Evolutionary conservation across 1,284 basidiomycete genomes (phyloP).

Genomic region (Cutaneotrichosporon sp.): DNA sequence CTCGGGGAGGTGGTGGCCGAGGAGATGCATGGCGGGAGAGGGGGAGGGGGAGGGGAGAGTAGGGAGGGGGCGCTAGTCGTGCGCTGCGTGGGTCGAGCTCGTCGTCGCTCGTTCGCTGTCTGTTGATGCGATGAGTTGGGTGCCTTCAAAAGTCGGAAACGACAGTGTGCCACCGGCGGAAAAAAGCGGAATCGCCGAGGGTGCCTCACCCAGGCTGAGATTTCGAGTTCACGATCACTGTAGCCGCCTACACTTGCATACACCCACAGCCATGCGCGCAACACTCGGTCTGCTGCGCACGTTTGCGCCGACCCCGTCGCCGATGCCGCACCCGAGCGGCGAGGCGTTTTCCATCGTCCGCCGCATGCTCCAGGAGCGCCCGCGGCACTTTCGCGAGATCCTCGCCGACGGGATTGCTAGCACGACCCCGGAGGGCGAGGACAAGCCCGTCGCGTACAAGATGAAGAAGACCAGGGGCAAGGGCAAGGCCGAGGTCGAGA

Average conservation of each 20-base stretch:
- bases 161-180: conserved; percentile 12
- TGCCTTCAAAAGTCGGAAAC: conserved; percentile 19
- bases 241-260: background rate
- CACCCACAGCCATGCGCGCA: conserved; percentile 1
- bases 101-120: background rate
- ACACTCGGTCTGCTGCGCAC: conserved; percentile 1
- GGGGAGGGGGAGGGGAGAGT: background rate
- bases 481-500: conserved; percentile 12
- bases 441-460: conserved; percentile 3
- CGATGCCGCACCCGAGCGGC: conserved; percentile 15
- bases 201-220: background rate
- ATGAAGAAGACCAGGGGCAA: conserved; percentile 15
- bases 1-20: conserved; percentile 57
- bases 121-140: background rate
- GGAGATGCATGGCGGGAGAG: conserved; percentile 50
- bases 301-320: background rate
- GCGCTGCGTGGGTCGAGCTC: background rate
- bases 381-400: conserved; percentile 43
- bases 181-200: background rate
- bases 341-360: conserved; percentile 42
- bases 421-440: background rate
- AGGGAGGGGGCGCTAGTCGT: conserved; percentile 1
- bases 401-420: conserved; percentile 30
- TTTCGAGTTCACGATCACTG: conserved; percentile 1
- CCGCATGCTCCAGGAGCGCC: conserved; percentile 31